Evolutionary conservation across 2,329 filamentous ascomycete species (phyloP).

Genomic region (Calonectria multiphialidica): DNA sequence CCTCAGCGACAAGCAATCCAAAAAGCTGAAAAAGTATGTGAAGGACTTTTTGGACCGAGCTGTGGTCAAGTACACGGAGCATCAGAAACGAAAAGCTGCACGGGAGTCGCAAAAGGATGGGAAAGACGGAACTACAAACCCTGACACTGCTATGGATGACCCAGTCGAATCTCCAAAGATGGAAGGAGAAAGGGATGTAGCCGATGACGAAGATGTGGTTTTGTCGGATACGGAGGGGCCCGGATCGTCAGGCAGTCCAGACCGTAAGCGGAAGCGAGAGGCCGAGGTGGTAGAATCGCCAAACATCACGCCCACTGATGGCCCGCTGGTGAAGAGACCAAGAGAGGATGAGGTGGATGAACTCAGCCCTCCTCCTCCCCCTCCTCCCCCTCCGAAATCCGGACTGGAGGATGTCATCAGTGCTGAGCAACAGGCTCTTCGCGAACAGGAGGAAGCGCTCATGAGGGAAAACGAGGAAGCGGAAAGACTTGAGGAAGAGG

Average conservation of each 20-base stretch:
- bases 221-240: conserved; percentile 59
- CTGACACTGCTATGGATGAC: conserved; percentile 24
- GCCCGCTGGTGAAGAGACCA: conserved; percentile 66
- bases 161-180: conserved; percentile 37
- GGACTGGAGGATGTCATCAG: conserved; percentile 50
- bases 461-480: conserved; percentile 68
- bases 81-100: conserved; percentile 74
- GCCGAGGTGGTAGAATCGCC: conserved; percentile 53
- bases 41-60: conserved; percentile 90
- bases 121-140: conserved; percentile 18
- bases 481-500: conserved; percentile 63
- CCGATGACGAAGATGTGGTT: conserved; percentile 50
- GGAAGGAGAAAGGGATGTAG: conserved; percentile 31
- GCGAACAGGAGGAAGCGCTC: conserved; percentile 63
- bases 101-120: conserved; percentile 44
- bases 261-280: conserved; percentile 76
- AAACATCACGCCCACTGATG: conserved; percentile 64
- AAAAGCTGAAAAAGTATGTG: conserved; percentile 86
- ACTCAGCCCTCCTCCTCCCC: conserved; percentile 58
- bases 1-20: conserved; percentile 82
- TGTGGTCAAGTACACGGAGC: conserved; percentile 77
- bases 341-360: conserved; percentile 60
- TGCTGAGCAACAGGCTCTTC: conserved; percentile 59
- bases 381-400: conserved; percentile 60
- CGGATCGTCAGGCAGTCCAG: conserved; percentile 60